Conservation (phyloP, 495 filamentous ascomycete species). For the Hyaloscypha hepaticicola region DNA sequence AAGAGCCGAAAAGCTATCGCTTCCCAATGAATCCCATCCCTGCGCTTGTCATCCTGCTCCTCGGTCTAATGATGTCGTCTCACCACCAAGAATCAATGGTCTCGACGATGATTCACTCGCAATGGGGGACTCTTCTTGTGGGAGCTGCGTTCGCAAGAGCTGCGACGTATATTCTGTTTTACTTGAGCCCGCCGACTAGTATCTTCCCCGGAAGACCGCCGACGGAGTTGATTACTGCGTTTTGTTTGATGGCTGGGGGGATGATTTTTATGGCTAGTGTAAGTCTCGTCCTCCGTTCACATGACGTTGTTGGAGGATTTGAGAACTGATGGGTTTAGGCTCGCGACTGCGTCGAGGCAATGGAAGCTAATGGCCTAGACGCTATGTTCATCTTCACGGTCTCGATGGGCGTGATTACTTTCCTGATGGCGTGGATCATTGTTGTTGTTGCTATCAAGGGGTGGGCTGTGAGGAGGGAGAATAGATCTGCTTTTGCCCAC, state of each 20-base stretch:
- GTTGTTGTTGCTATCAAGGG: constrained; percentile 83
- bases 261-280: constrained; percentile 92
- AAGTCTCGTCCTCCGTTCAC: constrained; percentile 37
- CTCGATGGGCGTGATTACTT: constrained; percentile 75
- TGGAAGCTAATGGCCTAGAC: constrained; percentile 69
- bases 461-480: constrained; percentile 72
- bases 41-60: constrained; percentile 75
- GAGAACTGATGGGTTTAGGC: constrained; percentile 42
- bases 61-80: constrained; percentile 92
- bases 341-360: constrained; percentile 69
- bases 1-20: constrained; percentile 61
- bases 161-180: constrained; percentile 77
- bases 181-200: constrained; percentile 78
- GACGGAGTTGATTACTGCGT: constrained; percentile 79
- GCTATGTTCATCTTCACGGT: constrained; percentile 96
- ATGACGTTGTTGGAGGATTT: not conserved
- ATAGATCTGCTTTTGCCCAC: constrained; percentile 19
- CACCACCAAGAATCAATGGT: constrained; percentile 85
- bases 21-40: constrained; percentile 90
- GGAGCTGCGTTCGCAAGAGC: constrained; percentile 76
- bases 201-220: constrained; percentile 88
- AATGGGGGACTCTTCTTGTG: constrained; percentile 88
- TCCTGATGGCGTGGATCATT: constrained; percentile 85
- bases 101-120: constrained; percentile 89
- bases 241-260: constrained; percentile 85